Base-by-base conservation (phyloP, 371 early-diverging fungal species). In the Dichotomocladium elegans region DNA sequence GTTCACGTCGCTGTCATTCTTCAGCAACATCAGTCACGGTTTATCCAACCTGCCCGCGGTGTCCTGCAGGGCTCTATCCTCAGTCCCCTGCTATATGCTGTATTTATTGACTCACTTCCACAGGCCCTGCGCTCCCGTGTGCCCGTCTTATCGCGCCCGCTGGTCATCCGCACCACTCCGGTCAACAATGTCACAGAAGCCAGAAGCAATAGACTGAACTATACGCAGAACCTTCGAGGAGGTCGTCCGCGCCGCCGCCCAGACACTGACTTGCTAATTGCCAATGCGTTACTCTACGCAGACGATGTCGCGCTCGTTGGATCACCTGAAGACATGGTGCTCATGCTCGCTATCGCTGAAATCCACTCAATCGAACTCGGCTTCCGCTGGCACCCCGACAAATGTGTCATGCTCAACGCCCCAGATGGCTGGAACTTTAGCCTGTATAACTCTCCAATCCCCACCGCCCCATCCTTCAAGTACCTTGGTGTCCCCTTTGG, bases 31-130 rank as follows among this genome's bases (percentile, higher is more conserved):
- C 9, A 10, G 8, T 61, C 61, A 2, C 10, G 29, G 9, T 41
- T 43, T 12, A 57, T 58, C 24, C 27, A 33, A 5, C 60, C 58
- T 11, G 9, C 3, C 6, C 51, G 43, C 3, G 61, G 61, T 3
- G 61, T 65, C 4, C 66, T 60, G 0, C 61, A 66, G 50, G 61
- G 61, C 0, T 66, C 59, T 0, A 47, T 61, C 19, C 57, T 66
- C 22, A 51, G 51, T n/a, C 63, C 67, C 2, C 47, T 53, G 3
- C 41, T 62, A 4, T 67, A 67, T 31, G 61, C 63, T 0, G 24
- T 57, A 2, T 68, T 56, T 34, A 60, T 63, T 19, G 52, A 63
- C 17, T 19, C 28, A 12, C 61, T 63, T 2, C 68, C 68, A 6
- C 11, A 21, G 1, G 8, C 24, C 2, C 34, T 60, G 1, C 52